Evolutionary conservation across 2,329 filamentous ascomycete species (phyloP).

Genomic region (Ceratocystis eucalypticola): DNA sequence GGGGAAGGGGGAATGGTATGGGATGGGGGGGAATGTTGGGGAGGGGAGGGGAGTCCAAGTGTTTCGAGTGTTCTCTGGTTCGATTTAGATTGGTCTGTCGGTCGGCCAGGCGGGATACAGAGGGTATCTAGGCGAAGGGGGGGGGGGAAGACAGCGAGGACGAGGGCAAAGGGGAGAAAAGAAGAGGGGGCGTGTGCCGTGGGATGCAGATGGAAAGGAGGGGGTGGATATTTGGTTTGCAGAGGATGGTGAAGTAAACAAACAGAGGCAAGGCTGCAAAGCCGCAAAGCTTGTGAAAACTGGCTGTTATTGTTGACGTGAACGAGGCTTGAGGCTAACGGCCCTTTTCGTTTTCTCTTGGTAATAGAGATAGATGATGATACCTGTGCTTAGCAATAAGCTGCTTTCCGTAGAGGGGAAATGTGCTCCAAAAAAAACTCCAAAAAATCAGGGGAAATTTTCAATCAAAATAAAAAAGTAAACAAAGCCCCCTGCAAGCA

Average conservation of each 20-base stretch:
- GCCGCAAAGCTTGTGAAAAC: not conserved
- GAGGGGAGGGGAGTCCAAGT: no score
- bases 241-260: not conserved
- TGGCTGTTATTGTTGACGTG: not conserved
- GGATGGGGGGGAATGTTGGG: no score
- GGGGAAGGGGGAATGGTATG: no score
- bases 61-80: not conserved
- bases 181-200: not conserved
- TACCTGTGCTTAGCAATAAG: not conserved
- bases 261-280: not conserved
- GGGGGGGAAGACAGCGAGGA: not conserved
- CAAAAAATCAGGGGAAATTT: constrained; percentile 1
- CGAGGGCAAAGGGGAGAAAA: not conserved
- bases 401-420: not conserved
- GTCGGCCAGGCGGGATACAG: not conserved
- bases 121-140: not conserved
- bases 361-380: not conserved
- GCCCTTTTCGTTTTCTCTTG: not conserved
- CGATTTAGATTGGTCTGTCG: not conserved
- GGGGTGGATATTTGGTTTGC: not conserved
- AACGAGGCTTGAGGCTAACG: not conserved
- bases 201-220: not conserved
- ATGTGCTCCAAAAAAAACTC: not conserved
- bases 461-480: constrained; percentile 2
- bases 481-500: constrained; percentile 2